These are phyloP conservation scores for Phytophthora gonapodyides DNA, from an alignment of 352 stramenopile genomes.

Conservation along the genomic window DNA sequence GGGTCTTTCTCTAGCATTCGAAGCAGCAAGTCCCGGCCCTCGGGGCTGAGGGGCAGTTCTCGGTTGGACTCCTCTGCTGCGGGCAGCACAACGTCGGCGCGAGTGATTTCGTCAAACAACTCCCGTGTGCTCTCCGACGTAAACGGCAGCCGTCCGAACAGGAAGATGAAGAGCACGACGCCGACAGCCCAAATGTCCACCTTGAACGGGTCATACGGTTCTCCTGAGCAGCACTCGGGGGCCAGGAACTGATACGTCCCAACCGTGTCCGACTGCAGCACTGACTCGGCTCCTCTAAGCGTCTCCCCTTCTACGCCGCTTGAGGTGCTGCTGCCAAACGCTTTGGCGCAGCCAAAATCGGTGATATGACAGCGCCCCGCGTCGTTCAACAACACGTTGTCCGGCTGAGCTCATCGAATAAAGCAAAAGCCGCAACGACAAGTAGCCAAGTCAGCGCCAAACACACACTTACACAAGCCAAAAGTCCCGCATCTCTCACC, in stretches of 20 bases:
- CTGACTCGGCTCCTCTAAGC: slow-evolving; percentile 4
- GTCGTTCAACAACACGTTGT: slow-evolving; percentile 89
- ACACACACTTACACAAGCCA: slow-evolving; percentile 7
- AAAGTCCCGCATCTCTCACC: slow-evolving; percentile 35
- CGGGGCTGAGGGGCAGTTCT: slow-evolving; percentile 27
- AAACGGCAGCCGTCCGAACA: slow-evolving; percentile 86
- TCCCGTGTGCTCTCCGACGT: slow-evolving; percentile 66
- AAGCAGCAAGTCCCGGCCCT: slow-evolving; percentile 54
- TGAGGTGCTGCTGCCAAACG: slow-evolving; percentile 7
- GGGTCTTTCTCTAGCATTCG: slow-evolving; percentile 60
- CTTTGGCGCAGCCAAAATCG: slow-evolving; percentile 88
- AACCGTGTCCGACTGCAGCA: slow-evolving; percentile 74
- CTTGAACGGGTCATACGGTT: slow-evolving; percentile 82
- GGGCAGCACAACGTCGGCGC: slow-evolving; percentile 47
- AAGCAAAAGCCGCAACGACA: neutral
- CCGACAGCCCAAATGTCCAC: slow-evolving; percentile 89
- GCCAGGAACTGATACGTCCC: slow-evolving; percentile 92
- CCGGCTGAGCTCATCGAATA: slow-evolving; percentile 48
- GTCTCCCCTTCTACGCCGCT: neutral
- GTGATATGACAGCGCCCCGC: slow-evolving; percentile 79
- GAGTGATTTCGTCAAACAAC: slow-evolving; percentile 80
- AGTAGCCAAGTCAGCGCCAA: neutral
- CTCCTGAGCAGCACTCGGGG: slow-evolving; percentile 86
- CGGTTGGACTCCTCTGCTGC: slow-evolving; percentile 10
- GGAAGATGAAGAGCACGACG: slow-evolving; percentile 86